Conservation (phyloP, 2,329 filamentous ascomycete species). For the Purpureocillium takamizusanense region DNA sequence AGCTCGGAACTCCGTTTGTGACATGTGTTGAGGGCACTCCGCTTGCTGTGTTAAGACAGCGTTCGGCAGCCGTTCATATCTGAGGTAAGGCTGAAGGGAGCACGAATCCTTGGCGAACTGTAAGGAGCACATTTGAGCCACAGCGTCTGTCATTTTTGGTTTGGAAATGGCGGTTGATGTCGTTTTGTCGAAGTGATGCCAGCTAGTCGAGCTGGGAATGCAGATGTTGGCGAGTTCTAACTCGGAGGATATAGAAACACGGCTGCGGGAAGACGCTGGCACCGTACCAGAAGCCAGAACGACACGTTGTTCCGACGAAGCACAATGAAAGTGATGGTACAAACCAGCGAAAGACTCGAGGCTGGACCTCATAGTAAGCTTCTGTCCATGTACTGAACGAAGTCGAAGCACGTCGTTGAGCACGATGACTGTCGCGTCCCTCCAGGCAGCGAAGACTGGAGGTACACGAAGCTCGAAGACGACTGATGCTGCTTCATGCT, state of each 20-base stretch:
- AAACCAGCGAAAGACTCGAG: no score
- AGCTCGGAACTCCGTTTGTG: slow-evolving; percentile 43
- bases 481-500: slow-evolving; percentile 25
- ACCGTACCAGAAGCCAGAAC: not conserved
- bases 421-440: slow-evolving; percentile 34
- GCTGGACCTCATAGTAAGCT: no score
- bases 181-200: not conserved
- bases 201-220: not conserved
- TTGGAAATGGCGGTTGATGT: not conserved
- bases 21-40: slow-evolving; percentile 35
- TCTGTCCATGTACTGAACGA: no score
- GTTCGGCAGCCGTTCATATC: slow-evolving; percentile 29
- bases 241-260: not conserved
- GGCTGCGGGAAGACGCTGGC: not conserved
- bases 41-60: slow-evolving; percentile 38
- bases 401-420: slow-evolving; percentile 23
- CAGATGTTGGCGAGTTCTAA: not conserved
- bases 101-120: not conserved
- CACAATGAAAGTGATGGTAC: no score
- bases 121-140: not conserved
- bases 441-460: slow-evolving; percentile 30
- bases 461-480: slow-evolving; percentile 45
- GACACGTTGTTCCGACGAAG: not conserved
- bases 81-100: not conserved
- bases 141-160: not conserved